Evolutionary conservation across 495 filamentous ascomycete genomes (phyloP), one percentile per base, ranked within the genome.

Genomic region (Penicillium chermesinum): DNA sequence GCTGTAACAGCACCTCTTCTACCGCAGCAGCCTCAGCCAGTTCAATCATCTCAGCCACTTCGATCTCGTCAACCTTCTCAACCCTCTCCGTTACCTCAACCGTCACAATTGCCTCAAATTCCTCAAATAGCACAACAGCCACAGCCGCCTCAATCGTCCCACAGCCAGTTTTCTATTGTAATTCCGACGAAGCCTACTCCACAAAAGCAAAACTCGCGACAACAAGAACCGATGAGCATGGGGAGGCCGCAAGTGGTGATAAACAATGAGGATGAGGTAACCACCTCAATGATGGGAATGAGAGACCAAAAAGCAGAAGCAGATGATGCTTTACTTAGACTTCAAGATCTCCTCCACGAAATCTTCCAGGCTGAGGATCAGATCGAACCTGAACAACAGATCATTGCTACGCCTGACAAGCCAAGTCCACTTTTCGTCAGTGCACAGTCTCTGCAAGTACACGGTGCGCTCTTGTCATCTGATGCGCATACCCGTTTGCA

Each of bases 321-420:
- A 2, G 85, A 94, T 55, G 74, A 80, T 2, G 82, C 82, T 39
- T 71, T 89, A 38, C 65, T 82, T 37, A 81, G 82, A 30, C 63
- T 96, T 12, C 79, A 81, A 41, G 73, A 81, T 15, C 74, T 86
- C 32, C 64, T 95, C 2, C 74, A 84, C 42, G 78, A 86, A 17
- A 77, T 91, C 16, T 91, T 94, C 58, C 80, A 87, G 50, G 84
- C 87, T 1, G 88, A 95, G 59, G 83, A 90, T 54, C 74, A 82
- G 32, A 66, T 76, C 47, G 77, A 81, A 57, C 63, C 68, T 30
- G 79, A 76, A 47, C 71, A 52, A 38, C 69, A 62, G 10, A 58
- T 58, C 25, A 57, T 58, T 35, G 65, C 69, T 7, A 49, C 64
- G 16, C 21, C 59, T 2, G 66, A 72, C 42, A 59, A 46, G 25